Conservation (phyloP, 2,329 filamentous ascomycete species). For the Paracoccidioides brasiliensis region DNA sequence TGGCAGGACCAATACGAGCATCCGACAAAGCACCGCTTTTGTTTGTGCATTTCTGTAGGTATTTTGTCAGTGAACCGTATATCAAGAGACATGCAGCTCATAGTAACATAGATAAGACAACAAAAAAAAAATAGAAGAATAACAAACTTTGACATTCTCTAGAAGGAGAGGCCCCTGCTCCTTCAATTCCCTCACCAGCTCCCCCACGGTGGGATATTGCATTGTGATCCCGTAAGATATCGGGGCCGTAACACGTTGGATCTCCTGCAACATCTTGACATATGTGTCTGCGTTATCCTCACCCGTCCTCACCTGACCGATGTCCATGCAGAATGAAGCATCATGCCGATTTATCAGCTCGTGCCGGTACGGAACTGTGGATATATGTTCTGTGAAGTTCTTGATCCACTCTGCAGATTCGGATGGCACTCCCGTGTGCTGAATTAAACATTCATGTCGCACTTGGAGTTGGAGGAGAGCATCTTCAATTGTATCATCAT, state of each 20-base stretch:
- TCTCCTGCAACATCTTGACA: constrained; percentile 62
- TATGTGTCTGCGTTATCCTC: constrained; percentile 55
- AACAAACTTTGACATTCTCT: constrained; percentile 41
- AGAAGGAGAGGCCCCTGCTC: constrained; percentile 46
- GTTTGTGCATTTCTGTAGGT: constrained; percentile 34
- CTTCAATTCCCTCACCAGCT: constrained; percentile 48
- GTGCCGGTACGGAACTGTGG: constrained; percentile 56
- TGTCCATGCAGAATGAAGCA: constrained; percentile 62
- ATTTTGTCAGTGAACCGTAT: background rate
- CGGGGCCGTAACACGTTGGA: constrained; percentile 56
- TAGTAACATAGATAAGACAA: background rate
- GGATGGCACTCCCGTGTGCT: constrained; percentile 48
- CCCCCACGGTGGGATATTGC: constrained; percentile 45
- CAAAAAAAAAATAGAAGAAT: background rate
- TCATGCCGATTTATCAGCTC: constrained; percentile 37
- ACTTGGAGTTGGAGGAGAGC: constrained; percentile 59
- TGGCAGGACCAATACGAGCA: constrained; percentile 34
- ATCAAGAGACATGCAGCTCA: background rate
- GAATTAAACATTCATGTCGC: constrained; percentile 51
- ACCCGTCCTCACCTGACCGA: constrained; percentile 60
- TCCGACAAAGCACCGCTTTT: constrained; percentile 34
- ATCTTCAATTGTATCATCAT: constrained; percentile 58
- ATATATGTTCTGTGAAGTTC: constrained; percentile 65
- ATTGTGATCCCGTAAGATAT: constrained; percentile 57
- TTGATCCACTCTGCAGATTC: constrained; percentile 63